These are phyloP conservation scores for Reticulascus tulasneorum DNA, from an alignment of 2,329 filamentous ascomycete species.

Conservation along the genomic window DNA sequence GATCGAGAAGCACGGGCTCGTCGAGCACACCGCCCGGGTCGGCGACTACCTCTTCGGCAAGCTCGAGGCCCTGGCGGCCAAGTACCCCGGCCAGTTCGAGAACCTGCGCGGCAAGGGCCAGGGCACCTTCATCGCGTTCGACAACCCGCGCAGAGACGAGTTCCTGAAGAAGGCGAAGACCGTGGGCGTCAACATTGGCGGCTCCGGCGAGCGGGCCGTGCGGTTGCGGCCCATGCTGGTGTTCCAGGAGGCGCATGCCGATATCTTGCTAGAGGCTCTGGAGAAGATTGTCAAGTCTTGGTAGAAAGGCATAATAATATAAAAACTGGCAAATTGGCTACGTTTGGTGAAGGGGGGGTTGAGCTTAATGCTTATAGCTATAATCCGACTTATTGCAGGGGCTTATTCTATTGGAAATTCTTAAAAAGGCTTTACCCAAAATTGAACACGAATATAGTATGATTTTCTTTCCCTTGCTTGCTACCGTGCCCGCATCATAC, in stretches of 20 bases:
- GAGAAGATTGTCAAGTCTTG: slow-evolving; percentile 65
- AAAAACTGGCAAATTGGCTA: too few species aligned
- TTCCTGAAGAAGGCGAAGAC: slow-evolving; percentile 76
- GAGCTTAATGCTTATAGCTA: too few species aligned
- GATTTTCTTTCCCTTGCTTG: too few species aligned
- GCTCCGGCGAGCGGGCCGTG: slow-evolving; percentile 71
- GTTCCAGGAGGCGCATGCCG: slow-evolving; percentile 87
- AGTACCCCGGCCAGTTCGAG: slow-evolving; percentile 72
- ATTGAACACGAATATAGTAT: not conserved
- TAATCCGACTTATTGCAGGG: not conserved
- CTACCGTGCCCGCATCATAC: too few species aligned
- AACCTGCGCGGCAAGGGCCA: slow-evolving; percentile 84
- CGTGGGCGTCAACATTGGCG: slow-evolving; percentile 82
- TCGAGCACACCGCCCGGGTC: slow-evolving; percentile 71
- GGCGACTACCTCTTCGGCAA: slow-evolving; percentile 74
- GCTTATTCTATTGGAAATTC: not conserved
- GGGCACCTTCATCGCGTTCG: slow-evolving; percentile 92
- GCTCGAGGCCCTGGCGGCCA: slow-evolving; percentile 61
- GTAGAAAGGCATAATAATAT: too few species aligned
- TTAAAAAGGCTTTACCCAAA: not conserved
- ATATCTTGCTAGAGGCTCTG: slow-evolving; percentile 73
- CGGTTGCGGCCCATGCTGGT: slow-evolving; percentile 84
- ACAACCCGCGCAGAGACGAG: slow-evolving; percentile 74
- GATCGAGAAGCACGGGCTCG: slow-evolving; percentile 71
- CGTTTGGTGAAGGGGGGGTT: too few species aligned